Evolutionary conservation across 1,139 yeast species (phyloP).

Genomic region (Casaregolazyma suthepensis): DNA sequence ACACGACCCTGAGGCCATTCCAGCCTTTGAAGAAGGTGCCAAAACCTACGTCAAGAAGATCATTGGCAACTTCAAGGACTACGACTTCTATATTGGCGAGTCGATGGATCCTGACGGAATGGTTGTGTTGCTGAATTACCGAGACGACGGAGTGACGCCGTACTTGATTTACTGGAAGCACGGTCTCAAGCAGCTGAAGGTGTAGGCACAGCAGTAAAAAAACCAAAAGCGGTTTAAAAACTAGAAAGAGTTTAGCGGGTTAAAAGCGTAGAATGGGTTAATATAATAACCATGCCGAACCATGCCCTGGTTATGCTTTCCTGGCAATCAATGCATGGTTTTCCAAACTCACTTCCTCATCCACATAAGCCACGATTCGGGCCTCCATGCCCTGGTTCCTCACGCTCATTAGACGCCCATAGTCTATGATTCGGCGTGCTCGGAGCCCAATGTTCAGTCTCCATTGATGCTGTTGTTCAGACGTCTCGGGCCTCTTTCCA

Average conservation of each 20-base stretch:
- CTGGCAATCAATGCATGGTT: slow-evolving; percentile 52
- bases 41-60: slow-evolving; percentile 92
- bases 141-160: slow-evolving; percentile 99
- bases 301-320: not conserved
- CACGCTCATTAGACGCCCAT: slow-evolving; percentile 49
- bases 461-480: slow-evolving; percentile 26
- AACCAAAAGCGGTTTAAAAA: not conserved
- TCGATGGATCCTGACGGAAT: slow-evolving; percentile 99
- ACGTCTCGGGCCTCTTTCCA: slow-evolving; percentile 44
- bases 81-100: slow-evolving; percentile 99
- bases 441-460: slow-evolving; percentile 55
- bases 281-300: not conserved
- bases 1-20: slow-evolving; percentile 77
- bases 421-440: slow-evolving; percentile 68
- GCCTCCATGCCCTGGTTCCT: slow-evolving; percentile 34
- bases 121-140: slow-evolving; percentile 97
- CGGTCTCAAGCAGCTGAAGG: slow-evolving; percentile 84
- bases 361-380: slow-evolving; percentile 54
- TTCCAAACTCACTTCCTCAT: slow-evolving; percentile 56
- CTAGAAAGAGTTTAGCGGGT: too few species aligned
- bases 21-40: slow-evolving; percentile 95
- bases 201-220: slow-evolving; percentile 39
- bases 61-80: slow-evolving; percentile 90
- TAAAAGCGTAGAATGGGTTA: too few species aligned
- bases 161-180: slow-evolving; percentile 98